Conservation (phyloP, 306 rosid genomes). For the Glycine tomentella region DNA sequence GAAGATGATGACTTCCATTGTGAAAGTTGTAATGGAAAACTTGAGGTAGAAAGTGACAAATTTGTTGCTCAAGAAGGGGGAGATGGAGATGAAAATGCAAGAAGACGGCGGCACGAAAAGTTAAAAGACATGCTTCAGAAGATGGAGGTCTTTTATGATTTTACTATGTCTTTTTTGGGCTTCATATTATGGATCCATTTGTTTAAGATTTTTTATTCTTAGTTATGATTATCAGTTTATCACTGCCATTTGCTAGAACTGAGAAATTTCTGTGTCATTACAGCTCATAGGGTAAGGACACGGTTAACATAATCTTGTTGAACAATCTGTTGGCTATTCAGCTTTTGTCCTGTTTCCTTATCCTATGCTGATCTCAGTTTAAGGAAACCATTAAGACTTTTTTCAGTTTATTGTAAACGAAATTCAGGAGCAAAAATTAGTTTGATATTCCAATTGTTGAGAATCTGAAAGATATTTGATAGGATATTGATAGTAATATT, state of each 20-base stretch:
- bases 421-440: too few species aligned
- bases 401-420: too few species aligned
- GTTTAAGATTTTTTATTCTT: slow-evolving; percentile 24
- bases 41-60: slow-evolving; percentile 94
- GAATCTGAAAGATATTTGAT: too few species aligned
- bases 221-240: background rate
- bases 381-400: too few species aligned
- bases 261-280: background rate
- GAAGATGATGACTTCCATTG: slow-evolving; percentile 93
- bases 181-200: slow-evolving; percentile 7
- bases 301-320: slow-evolving; percentile 13
- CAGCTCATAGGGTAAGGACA: background rate
- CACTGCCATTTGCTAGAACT: background rate
- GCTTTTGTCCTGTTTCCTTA: background rate
- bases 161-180: slow-evolving; percentile 11
- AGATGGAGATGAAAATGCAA: slow-evolving; percentile 89
- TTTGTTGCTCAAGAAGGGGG: slow-evolving; percentile 84
- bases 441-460: too few species aligned
- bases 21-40: slow-evolving; percentile 89
- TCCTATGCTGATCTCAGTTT: background rate
- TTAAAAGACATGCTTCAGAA: slow-evolving; percentile 89
- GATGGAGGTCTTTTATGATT: slow-evolving; percentile 67
- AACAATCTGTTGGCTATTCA: background rate
- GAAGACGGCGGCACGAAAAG: slow-evolving; percentile 84
- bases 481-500: too few species aligned